Evolutionary conservation across 805 yeast species (phyloP).

Genomic region (Torulaspora quercuum): DNA sequence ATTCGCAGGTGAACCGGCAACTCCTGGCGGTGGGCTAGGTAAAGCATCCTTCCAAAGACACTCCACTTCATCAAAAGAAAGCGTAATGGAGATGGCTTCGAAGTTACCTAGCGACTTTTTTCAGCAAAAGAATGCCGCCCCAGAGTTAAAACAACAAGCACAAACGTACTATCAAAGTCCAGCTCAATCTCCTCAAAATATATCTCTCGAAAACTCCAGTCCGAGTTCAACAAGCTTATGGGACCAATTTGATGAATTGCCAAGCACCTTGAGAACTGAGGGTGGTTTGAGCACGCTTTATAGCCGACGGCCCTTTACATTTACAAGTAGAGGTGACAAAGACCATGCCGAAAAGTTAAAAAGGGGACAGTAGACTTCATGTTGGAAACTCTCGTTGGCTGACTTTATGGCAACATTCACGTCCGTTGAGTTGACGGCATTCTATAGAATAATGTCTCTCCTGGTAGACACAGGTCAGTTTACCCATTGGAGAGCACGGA

Average conservation of each 20-base stretch:
- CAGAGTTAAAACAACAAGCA: conserved; percentile 7
- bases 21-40: conserved; percentile 8
- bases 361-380: conserved; percentile 1
- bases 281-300: conserved; percentile 14
- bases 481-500: too few species aligned
- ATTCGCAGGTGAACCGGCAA: conserved; percentile 8
- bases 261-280: conserved; percentile 22
- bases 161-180: conserved; percentile 10
- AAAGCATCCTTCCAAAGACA: conserved; percentile 13
- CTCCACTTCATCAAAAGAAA: conserved; percentile 20
- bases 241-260: conserved; percentile 21
- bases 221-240: conserved; percentile 19
- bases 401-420: too few species aligned
- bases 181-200: conserved; percentile 14
- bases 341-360: conserved; percentile 3
- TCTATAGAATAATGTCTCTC: too few species aligned
- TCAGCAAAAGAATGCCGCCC: conserved; percentile 14
- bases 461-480: too few species aligned
- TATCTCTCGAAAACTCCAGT: conserved; percentile 14
- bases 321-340: conserved; percentile 5
- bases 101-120: conserved; percentile 30
- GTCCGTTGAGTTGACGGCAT: too few species aligned
- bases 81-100: conserved; percentile 24
- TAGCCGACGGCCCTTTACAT: conserved; percentile 10
- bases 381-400: neutral